These are phyloP conservation scores for Sphagnum tenellum DNA, from an alignment of 225 moss, liverwort and hornwort genomes.

Conservation along the genomic window DNA sequence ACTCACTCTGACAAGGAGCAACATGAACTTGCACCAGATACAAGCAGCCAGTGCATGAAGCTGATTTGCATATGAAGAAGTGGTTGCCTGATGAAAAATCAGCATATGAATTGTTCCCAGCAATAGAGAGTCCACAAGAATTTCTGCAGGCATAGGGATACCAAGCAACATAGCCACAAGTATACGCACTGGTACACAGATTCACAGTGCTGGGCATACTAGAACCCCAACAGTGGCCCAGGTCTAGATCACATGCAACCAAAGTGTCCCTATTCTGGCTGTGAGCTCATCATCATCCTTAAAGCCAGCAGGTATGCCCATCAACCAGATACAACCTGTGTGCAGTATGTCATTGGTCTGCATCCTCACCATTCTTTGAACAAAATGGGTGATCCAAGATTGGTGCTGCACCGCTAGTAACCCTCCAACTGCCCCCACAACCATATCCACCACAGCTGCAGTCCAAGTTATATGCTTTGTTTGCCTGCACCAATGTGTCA, in stretches of 20 bases:
- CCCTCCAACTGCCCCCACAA: slow-evolving; percentile 64
- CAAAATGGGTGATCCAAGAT: slow-evolving; percentile 40
- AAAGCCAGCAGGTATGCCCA: slow-evolving; percentile 98
- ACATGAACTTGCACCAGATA: background rate
- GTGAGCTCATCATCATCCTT: slow-evolving; percentile 95
- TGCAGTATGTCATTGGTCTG: slow-evolving; percentile 87
- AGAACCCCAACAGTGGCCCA: slow-evolving; percentile 80
- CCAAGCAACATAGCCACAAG: slow-evolving; percentile 61
- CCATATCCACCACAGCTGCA: slow-evolving; percentile 64
- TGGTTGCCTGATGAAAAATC: slow-evolving; percentile 72
- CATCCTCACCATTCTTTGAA: slow-evolving; percentile 35
- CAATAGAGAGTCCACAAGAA: slow-evolving; percentile 73
- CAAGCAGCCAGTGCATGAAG: slow-evolving; percentile 80
- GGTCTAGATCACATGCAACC: slow-evolving; percentile 85
- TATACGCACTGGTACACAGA: slow-evolving; percentile 44
- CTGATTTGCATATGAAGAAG: slow-evolving; percentile 81
- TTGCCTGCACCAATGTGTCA: slow-evolving; percentile 60
- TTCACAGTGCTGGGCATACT: slow-evolving; percentile 47
- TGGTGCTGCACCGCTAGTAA: slow-evolving; percentile 48
- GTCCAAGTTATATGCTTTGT: slow-evolving; percentile 62
- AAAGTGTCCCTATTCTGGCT: slow-evolving; percentile 70
- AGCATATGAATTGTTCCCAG: slow-evolving; percentile 70
- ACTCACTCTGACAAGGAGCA: no score
- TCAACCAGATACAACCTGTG: slow-evolving; percentile 94
- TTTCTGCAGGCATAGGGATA: slow-evolving; percentile 63